Conservation (phyloP, 2,329 filamentous ascomycete genomes). For the Exserohilum turcica region DNA sequence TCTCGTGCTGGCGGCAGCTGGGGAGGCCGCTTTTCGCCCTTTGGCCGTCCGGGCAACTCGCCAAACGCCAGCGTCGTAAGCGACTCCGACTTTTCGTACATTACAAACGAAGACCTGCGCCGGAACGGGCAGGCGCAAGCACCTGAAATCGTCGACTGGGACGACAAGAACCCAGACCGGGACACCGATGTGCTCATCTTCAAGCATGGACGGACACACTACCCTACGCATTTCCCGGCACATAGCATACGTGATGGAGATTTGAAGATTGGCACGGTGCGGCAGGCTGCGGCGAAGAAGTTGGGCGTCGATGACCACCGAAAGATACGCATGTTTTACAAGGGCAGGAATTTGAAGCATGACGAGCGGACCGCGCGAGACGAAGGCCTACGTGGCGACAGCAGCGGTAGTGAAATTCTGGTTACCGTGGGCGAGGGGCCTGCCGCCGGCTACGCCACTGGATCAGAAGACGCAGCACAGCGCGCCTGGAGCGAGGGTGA, state of each 20-base stretch:
- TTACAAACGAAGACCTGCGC: constrained; percentile 74
- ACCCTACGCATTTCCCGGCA: constrained; percentile 73
- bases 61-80: constrained; percentile 62
- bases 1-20: constrained; percentile 51
- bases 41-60: constrained; percentile 50
- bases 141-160: constrained; percentile 48
- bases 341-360: constrained; percentile 72
- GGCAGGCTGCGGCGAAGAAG: constrained; percentile 69
- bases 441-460: constrained; percentile 49
- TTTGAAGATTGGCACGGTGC: constrained; percentile 68
- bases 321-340: constrained; percentile 72
- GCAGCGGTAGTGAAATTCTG: constrained; percentile 64
- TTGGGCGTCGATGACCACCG: constrained; percentile 64
- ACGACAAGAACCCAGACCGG: constrained; percentile 50
- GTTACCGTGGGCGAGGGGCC: constrained; percentile 61
- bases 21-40: constrained; percentile 56
- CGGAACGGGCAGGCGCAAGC: constrained; percentile 50
- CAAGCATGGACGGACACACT: constrained; percentile 69
- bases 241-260: constrained; percentile 77
- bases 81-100: constrained; percentile 80
- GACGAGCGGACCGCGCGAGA: constrained; percentile 61
- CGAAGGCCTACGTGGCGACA: constrained; percentile 63
- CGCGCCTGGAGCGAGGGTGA: constrained; percentile 40
- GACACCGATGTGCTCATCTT: constrained; percentile 74
- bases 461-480: constrained; percentile 41